These are phyloP conservation scores for Anthracocystis setariae DNA, from an alignment of 1,284 basidiomycete genomes.

Conservation along the genomic window DNA sequence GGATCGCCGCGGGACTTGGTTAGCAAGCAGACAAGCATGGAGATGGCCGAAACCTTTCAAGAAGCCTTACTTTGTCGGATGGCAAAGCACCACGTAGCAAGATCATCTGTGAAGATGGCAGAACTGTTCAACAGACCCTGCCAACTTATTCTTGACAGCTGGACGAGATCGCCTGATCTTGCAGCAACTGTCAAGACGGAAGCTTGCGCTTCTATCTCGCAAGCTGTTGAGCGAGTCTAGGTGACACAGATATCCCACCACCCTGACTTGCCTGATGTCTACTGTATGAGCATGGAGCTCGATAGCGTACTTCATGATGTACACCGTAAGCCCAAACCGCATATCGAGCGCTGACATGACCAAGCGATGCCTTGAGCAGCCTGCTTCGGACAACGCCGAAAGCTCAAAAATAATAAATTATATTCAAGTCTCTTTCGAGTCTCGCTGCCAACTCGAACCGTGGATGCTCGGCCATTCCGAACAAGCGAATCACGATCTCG, in stretches of 20 bases:
- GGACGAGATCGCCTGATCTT: too few relatives aligned
- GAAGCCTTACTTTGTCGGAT: too few relatives aligned
- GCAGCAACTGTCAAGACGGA: neutral
- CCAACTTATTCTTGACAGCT: too few relatives aligned
- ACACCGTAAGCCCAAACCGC: too few relatives aligned
- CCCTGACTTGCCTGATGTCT: too few relatives aligned
- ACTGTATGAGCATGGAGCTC: too few relatives aligned
- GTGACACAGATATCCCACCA: too few relatives aligned
- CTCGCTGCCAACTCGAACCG: neutral
- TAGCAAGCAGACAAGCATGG: conserved; percentile 5
- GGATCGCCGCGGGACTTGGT: conserved; percentile 2
- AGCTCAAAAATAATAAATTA: too few relatives aligned
- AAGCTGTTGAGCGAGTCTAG: neutral
- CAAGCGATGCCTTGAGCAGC: neutral
- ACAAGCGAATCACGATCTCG: conserved; percentile 1
- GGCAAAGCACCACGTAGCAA: too few relatives aligned
- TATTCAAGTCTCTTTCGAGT: neutral
- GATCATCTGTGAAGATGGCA: too few relatives aligned
- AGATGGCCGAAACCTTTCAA: conserved; percentile 38
- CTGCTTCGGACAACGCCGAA: conserved; percentile 23
- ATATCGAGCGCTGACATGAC: neutral
- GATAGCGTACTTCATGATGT: too few relatives aligned
- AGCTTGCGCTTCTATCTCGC: neutral
- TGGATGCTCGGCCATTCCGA: conserved; percentile 23
- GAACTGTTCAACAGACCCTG: too few relatives aligned